These are phyloP conservation scores for Spiraea crenata DNA, from an alignment of 331 rosid species.

Conservation along the genomic window DNA sequence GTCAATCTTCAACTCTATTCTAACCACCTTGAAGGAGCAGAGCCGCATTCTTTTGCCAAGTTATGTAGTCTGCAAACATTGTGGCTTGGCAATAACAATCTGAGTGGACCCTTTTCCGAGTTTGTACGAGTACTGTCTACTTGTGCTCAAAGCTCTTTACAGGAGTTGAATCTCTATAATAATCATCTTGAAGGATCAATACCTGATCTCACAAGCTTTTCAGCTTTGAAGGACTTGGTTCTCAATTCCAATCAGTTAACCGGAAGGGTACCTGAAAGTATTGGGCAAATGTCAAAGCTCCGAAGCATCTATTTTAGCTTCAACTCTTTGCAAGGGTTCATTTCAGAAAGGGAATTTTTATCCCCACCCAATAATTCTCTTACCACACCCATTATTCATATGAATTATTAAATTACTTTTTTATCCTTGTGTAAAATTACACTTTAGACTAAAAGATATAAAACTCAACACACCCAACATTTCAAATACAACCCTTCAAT, in stretches of 20 bases:
- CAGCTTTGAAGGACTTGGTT: background rate
- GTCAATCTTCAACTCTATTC: background rate
- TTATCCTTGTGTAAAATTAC: too few species aligned
- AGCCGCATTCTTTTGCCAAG: background rate
- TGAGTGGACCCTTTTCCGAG: background rate
- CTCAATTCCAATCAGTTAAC: background rate
- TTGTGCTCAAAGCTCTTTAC: background rate
- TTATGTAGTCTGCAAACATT: background rate
- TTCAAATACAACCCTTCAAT: too few species aligned
- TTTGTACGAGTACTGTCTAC: background rate
- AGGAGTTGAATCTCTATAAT: fast-evolving
- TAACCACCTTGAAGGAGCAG: background rate
- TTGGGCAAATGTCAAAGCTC: conserved; percentile 1
- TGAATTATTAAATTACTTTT: too few species aligned
- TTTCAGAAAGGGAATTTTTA: too few species aligned
- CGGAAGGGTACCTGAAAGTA: background rate
- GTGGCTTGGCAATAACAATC: fast-evolving
- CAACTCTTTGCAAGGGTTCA: background rate
- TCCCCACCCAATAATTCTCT: too few species aligned
- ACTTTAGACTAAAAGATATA: too few species aligned
- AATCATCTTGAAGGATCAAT: background rate
- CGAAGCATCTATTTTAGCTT: fast-evolving
- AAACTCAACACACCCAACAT: too few species aligned
- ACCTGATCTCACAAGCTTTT: background rate
- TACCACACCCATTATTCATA: too few species aligned